A percentile compares a stretch with the other conserved stretches of the same genome.
phyloP scores from a whole-genome alignment of 1,139 yeast genomes.

The Petasospora fabianii region DNA sequence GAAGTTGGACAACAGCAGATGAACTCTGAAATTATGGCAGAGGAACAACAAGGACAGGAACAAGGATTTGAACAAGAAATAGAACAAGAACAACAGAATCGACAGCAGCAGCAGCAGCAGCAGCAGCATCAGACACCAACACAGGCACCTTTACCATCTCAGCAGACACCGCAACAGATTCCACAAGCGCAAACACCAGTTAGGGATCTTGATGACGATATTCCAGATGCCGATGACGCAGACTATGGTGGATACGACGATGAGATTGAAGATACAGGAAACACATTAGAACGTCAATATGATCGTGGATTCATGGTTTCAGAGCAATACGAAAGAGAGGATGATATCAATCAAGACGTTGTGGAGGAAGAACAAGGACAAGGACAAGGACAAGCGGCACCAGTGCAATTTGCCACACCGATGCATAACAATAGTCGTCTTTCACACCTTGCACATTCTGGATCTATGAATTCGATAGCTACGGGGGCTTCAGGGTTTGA shows the following conservation, averaged over 20 bases:
- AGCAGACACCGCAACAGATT: slow-evolving; percentile 9
- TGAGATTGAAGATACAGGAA: slow-evolving; percentile 23
- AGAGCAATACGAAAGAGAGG: slow-evolving; percentile 31
- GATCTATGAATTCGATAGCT: slow-evolving; percentile 9
- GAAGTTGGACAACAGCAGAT: slow-evolving; percentile 28
- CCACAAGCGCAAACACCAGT: slow-evolving; percentile 17
- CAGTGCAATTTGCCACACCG: slow-evolving; percentile 15
- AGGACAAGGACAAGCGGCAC: slow-evolving; percentile 4
- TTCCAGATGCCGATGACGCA: slow-evolving; percentile 41
- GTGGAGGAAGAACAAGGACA: slow-evolving; percentile 10
- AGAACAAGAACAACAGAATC: neutral
- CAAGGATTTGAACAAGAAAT: neutral
- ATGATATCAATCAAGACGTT: too few species aligned
- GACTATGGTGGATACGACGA: slow-evolving; percentile 24
- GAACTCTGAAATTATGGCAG: too few species aligned
- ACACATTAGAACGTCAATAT: slow-evolving; percentile 29
- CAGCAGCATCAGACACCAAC: slow-evolving; percentile 6
- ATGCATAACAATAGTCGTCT: neutral
- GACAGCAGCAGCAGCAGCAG: slow-evolving; percentile 11
- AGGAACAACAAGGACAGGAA: too few species aligned
- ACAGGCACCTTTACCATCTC: neutral
- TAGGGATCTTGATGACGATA: slow-evolving; percentile 45
- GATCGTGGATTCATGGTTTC: slow-evolving; percentile 29
- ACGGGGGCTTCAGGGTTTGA: slow-evolving; percentile 10
- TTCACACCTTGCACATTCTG: slow-evolving; percentile 12